Base-by-base conservation (phyloP, 2,329 filamentous ascomycete species). In the Clarireedia monteithiana region DNA sequence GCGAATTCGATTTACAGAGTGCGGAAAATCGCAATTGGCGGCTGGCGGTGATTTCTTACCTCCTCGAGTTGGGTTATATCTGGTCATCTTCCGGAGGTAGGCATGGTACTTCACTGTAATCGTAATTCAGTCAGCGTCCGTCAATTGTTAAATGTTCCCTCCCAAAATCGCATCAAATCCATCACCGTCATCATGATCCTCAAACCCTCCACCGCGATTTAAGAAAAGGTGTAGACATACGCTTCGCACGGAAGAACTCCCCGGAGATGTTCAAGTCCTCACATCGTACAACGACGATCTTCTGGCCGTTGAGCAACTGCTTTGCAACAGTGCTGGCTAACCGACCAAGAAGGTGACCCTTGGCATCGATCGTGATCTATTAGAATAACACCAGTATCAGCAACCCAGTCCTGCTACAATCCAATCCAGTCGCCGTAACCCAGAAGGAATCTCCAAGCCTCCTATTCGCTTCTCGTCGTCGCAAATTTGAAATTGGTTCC, bases 171-270 rank as follows among this genome's bases (percentile, higher is more conserved):
- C 59, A 52, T 55, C 45, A 40, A 40, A 47, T 63, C 51, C 51
- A 52, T 46, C 39, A 47, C 55, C 45, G 27, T 30, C 27, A 30
- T 30, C 45, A 10, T 30, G 7, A 12, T 30, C 59, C 53, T 57
- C 51, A 56, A 40, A 51, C 53, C n/a, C 55, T 20, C 48, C 39
- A 48, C 42, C 34, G 34, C 53, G 39, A 26, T 49, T 44, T 3
- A 38, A 39, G 17, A 48, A 58, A 50, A 44, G 54, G 48, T 63
- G 57, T 55, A 59, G 26, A 23, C 92, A 79, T 96, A 99, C 94
- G 88, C 88, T 99, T 99, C 70, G 92, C 86, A 78, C 94, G 91
- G 89, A 99, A 99, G 89, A 99, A 99, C 84, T 97, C 94, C 81
- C 94, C 94, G 69, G 94, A 99, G 85, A 99, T 99, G 87, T 99